Evolutionary conservation across 805 yeast genomes (phyloP).

Genomic region (Grigorovia humatica): DNA sequence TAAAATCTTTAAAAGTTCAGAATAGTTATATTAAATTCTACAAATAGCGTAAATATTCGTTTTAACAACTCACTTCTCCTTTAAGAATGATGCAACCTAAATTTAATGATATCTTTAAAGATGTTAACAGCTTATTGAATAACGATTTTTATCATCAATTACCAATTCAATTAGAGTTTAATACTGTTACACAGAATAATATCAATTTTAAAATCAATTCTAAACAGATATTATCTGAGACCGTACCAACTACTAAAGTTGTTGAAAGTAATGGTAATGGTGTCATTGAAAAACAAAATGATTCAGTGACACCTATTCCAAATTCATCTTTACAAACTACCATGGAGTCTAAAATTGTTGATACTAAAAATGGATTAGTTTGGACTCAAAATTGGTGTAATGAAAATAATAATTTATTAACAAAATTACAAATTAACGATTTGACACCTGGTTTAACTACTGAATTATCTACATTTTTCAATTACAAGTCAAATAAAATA

Average conservation of each 20-base stretch:
- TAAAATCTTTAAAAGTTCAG: no score
- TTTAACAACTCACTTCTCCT: neutral
- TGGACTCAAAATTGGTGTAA: constrained; percentile 98
- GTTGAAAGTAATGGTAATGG: neutral
- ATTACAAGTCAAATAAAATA: constrained; percentile 16
- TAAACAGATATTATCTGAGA: constrained; percentile 35
- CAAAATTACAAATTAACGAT: constrained; percentile 87
- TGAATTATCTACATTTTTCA: constrained; percentile 76
- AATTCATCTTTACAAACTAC: constrained; percentile 77
- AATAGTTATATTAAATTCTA: no score
- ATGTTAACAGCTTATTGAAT: constrained; percentile 78
- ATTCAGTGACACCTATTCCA: constrained; percentile 36
- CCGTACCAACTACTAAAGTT: neutral
- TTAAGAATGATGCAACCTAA: constrained; percentile 47
- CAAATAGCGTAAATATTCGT: no score
- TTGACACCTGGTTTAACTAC: constrained; percentile 92
- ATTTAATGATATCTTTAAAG: constrained; percentile 87
- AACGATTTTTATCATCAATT: constrained; percentile 89
- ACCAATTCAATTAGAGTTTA: constrained; percentile 80
- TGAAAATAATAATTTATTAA: constrained; percentile 69
- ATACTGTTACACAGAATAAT: constrained; percentile 93
- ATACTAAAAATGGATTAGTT: constrained; percentile 84
- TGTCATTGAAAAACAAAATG: no score
- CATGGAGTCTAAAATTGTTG: constrained; percentile 85
- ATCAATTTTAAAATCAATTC: constrained; percentile 92